Conservation (phyloP, 2,329 filamentous ascomycete genomes). For the Neophaeococcomyces aloes region DNA sequence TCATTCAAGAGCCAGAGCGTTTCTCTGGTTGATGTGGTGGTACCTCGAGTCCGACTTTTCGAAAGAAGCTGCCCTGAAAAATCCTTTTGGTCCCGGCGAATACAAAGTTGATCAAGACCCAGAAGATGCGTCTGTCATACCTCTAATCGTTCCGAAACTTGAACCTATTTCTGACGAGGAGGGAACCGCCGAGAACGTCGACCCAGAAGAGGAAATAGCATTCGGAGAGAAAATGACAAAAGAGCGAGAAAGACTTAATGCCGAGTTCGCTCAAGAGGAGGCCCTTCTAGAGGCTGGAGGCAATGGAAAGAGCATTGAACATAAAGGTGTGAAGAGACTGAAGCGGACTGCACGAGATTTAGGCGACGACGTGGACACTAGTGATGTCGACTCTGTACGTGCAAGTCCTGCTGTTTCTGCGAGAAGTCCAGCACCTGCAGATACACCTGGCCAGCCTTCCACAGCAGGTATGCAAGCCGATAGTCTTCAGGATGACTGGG, state of each 20-base stretch:
- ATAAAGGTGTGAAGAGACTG: slow-evolving; percentile 33
- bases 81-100: slow-evolving; percentile 64
- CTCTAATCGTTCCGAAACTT: slow-evolving; percentile 38
- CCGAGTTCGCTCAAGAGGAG: slow-evolving; percentile 30
- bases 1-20: slow-evolving; percentile 70
- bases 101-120: slow-evolving; percentile 19
- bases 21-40: slow-evolving; percentile 98
- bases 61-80: slow-evolving; percentile 73
- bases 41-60: slow-evolving; percentile 95
- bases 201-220: slow-evolving; percentile 38
- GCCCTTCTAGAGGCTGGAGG: slow-evolving; percentile 16
- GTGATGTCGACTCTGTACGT: slow-evolving; percentile 19
- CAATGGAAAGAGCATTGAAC: slow-evolving; percentile 28
- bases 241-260: slow-evolving; percentile 40
- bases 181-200: slow-evolving; percentile 41
- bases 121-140: slow-evolving; percentile 33
- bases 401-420: slow-evolving; percentile 18
- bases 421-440: slow-evolving; percentile 16
- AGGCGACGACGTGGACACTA: slow-evolving; percentile 17
- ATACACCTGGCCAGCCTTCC: slow-evolving; percentile 11
- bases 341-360: slow-evolving; percentile 30
- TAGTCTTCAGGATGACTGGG: slow-evolving; percentile 31
- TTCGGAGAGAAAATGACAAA: slow-evolving; percentile 40
- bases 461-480: slow-evolving; percentile 19
- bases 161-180: slow-evolving; percentile 40